phyloP scores from a whole-genome alignment of 371 early-diverging fungal species.

The Syncephalastrum sp. region DNA sequence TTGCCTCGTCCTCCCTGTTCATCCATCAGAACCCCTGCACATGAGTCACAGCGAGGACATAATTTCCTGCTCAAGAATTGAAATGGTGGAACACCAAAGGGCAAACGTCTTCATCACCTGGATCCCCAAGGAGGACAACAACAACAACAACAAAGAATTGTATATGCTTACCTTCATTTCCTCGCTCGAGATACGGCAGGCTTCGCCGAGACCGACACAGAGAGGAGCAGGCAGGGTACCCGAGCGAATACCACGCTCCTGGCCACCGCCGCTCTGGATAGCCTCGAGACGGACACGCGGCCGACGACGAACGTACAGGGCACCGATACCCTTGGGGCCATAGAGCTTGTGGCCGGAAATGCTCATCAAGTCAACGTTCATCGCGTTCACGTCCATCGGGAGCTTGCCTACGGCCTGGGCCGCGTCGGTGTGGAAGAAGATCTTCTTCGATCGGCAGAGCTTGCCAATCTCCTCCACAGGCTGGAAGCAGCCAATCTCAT shows the following conservation, averaged over 20 bases:
- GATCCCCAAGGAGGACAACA: background rate
- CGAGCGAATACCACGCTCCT: slow-evolving; percentile 97
- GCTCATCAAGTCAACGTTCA: slow-evolving; percentile 97
- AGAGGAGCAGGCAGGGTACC: slow-evolving; percentile 98
- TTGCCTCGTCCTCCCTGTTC: background rate
- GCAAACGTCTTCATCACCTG: background rate
- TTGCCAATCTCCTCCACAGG: slow-evolving; percentile 95
- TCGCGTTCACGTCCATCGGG: slow-evolving; percentile 92
- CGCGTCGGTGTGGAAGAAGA: slow-evolving; percentile 99
- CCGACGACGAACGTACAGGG: slow-evolving; percentile 94
- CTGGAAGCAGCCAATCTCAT: slow-evolving; percentile 99
- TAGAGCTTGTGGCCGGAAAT: slow-evolving; percentile 99
- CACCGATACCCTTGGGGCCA: slow-evolving; percentile 99
- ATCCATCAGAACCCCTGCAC: slow-evolving; percentile 75
- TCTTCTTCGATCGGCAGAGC: slow-evolving; percentile 82
- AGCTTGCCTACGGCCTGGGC: slow-evolving; percentile 99
- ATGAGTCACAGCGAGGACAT: slow-evolving; percentile 48
- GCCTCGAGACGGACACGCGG: slow-evolving; percentile 97
- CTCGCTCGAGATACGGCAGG: slow-evolving; percentile 82
- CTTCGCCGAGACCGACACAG: slow-evolving; percentile 96
- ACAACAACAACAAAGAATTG: background rate
- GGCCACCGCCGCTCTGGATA: slow-evolving; percentile 96
- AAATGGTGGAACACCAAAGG: background rate
- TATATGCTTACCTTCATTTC: slow-evolving; percentile 90
- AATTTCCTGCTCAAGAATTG: background rate